A percentile compares a stretch with the other conserved stretches of the same genome.
Evolutionary conservation across 371 early-diverging fungal genomes (phyloP).

Genomic region (Rhizopus sp.): DNA sequence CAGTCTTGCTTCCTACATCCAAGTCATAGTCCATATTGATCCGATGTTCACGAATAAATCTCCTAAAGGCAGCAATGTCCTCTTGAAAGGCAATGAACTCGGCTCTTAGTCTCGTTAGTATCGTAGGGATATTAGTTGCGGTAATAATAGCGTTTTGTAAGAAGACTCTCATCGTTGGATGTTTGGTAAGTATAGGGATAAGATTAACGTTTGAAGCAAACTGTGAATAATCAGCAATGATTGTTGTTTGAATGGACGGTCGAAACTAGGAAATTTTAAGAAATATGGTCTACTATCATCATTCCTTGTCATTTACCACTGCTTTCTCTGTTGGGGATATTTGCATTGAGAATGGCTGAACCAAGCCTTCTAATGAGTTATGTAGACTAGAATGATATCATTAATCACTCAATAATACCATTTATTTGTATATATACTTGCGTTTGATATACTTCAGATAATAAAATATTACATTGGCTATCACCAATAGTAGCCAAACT

Average conservation of each 20-base stretch:
- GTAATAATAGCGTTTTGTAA: constrained; percentile 67
- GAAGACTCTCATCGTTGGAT: constrained; percentile 71
- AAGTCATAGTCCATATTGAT: constrained; percentile 48
- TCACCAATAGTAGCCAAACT: constrained; percentile 74
- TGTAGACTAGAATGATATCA: constrained; percentile 24
- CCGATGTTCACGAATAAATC: constrained; percentile 41
- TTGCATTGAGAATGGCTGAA: constrained; percentile 51
- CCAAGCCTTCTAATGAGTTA: constrained; percentile 44
- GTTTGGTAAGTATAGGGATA: constrained; percentile 56
- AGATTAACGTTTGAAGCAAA: constrained; percentile 67
- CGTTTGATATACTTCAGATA: constrained; percentile 63
- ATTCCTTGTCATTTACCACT: constrained; percentile 21
- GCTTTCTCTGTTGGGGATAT: constrained; percentile 35
- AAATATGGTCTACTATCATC: neutral
- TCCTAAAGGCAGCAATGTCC: constrained; percentile 58
- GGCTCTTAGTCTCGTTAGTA: constrained; percentile 55
- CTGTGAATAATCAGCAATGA: constrained; percentile 76
- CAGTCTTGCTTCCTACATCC: constrained; percentile 50
- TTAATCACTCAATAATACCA: constrained; percentile 10
- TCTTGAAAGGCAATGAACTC: constrained; percentile 68
- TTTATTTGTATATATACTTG: constrained; percentile 20
- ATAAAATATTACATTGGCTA: constrained; percentile 52
- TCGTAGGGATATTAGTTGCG: constrained; percentile 46
- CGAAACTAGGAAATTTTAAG: constrained; percentile 25
- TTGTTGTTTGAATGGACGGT: constrained; percentile 65